Evolutionary conservation across 148 eudicot species (phyloP).

Genomic region (Amaranthus cruentus): DNA sequence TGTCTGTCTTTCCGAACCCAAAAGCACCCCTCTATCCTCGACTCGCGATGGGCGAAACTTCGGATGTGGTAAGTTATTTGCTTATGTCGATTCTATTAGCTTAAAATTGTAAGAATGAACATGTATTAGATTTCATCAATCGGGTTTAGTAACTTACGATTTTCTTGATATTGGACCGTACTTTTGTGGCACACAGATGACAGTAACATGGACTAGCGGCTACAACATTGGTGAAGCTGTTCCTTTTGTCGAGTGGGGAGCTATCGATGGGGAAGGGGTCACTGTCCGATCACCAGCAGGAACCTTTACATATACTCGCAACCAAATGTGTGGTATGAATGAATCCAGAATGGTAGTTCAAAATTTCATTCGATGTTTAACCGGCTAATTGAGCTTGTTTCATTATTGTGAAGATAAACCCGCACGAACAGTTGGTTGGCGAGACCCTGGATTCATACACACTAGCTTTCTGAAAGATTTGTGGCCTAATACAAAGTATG

Average conservation of each 20-base stretch:
- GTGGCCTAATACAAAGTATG: constrained; percentile 59
- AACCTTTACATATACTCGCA: constrained; percentile 28
- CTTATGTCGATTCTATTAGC: no score
- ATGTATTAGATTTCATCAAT: no score
- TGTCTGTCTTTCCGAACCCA: constrained; percentile 64
- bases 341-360: not conserved
- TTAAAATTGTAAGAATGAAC: no score
- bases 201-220: constrained; percentile 36
- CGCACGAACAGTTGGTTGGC: constrained; percentile 70
- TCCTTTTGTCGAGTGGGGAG: constrained; percentile 32
- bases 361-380: not conserved
- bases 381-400: not conserved
- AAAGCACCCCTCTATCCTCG: constrained; percentile 35
- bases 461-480: constrained; percentile 55
- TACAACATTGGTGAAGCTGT: constrained; percentile 26
- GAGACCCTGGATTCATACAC: constrained; percentile 64
- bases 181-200: constrained; percentile 24
- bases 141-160: no score
- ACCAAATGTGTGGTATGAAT: constrained; percentile 32
- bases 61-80: constrained; percentile 26
- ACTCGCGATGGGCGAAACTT: constrained; percentile 30
- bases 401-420: constrained; percentile 38
- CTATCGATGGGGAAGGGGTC: not conserved
- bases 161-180: not conserved
- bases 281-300: constrained; percentile 25